Percentiles rank a stretch among this genome's conserved stretches.
phyloP scores from a whole-genome alignment of 2,329 filamentous ascomycete genomes.

The Aspergillus hiratsukae region DNA sequence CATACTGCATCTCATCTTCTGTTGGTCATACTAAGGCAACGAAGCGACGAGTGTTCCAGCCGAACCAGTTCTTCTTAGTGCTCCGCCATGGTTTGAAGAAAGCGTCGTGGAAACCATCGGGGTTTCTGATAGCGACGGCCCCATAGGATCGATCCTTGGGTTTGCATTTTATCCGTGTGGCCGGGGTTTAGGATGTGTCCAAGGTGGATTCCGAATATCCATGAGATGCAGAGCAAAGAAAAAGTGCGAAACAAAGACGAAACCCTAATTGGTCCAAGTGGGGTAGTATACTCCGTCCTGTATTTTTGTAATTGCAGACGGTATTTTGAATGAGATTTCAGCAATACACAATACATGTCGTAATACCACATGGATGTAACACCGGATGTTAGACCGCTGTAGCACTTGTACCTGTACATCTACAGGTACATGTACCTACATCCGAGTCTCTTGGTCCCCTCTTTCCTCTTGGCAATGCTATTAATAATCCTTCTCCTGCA shows the following conservation, averaged over 20 bases:
- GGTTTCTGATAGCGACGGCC: not conserved
- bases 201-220: not conserved
- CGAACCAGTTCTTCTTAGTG: not conserved
- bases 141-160: not conserved
- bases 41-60: not conserved
- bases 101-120: not conserved
- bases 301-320: no score
- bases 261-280: no score
- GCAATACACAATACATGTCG: not conserved
- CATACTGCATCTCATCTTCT: not conserved
- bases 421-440: no score
- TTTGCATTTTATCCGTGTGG: not conserved
- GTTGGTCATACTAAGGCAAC: not conserved
- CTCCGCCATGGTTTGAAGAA: no score
- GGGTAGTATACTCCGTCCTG: not conserved
- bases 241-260: not conserved
- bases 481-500: not conserved
- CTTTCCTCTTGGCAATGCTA: not conserved
- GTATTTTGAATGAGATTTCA: not conserved
- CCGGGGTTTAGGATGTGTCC: not conserved
- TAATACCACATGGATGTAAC: no score
- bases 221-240: not conserved
- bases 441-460: no score
- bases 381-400: no score
- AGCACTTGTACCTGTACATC: no score